phyloP scores from a whole-genome alignment of 2,329 filamentous ascomycete genomes.

The Pseudopithomyces chartarum region DNA sequence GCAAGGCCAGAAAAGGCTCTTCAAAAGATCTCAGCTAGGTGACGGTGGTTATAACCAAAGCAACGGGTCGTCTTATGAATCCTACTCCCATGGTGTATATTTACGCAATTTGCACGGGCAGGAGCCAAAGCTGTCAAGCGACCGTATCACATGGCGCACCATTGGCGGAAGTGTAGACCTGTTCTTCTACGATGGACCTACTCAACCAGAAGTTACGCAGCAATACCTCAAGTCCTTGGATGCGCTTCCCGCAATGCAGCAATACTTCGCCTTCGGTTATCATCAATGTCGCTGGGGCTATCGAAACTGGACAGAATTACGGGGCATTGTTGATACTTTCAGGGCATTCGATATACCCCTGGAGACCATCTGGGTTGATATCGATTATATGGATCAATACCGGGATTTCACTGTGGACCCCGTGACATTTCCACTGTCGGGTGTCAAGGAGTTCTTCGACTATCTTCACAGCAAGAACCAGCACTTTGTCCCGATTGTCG shows the following conservation, averaged over 20 bases:
- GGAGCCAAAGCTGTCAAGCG: constrained; percentile 68
- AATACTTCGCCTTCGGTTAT: constrained; percentile 78
- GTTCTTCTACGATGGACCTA: constrained; percentile 78
- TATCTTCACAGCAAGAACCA: constrained; percentile 59
- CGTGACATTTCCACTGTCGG: constrained; percentile 55
- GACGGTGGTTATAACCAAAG: constrained; percentile 35
- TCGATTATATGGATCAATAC: constrained; percentile 51
- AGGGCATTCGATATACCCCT: constrained; percentile 62
- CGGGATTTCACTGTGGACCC: constrained; percentile 64
- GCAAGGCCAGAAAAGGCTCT: constrained; percentile 56
- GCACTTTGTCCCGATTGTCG: constrained; percentile 66
- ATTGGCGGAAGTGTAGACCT: constrained; percentile 79
- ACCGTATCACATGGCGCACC: constrained; percentile 72
- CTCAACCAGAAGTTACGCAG: constrained; percentile 68
- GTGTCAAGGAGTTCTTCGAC: constrained; percentile 57
- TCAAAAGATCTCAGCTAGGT: constrained; percentile 57
- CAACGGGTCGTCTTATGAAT: constrained; percentile 61
- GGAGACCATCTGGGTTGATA: constrained; percentile 52
- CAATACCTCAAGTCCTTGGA: constrained; percentile 71
- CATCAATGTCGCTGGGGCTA: constrained; percentile 89
- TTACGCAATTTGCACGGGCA: constrained; percentile 77
- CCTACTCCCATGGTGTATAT: constrained; percentile 77
- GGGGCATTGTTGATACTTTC: constrained; percentile 61
- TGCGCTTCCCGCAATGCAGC: constrained; percentile 76
- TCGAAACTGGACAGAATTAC: constrained; percentile 69